These are phyloP conservation scores for Earliella scabrosa DNA, from an alignment of 1,284 basidiomycete genomes.

Conservation along the genomic window DNA sequence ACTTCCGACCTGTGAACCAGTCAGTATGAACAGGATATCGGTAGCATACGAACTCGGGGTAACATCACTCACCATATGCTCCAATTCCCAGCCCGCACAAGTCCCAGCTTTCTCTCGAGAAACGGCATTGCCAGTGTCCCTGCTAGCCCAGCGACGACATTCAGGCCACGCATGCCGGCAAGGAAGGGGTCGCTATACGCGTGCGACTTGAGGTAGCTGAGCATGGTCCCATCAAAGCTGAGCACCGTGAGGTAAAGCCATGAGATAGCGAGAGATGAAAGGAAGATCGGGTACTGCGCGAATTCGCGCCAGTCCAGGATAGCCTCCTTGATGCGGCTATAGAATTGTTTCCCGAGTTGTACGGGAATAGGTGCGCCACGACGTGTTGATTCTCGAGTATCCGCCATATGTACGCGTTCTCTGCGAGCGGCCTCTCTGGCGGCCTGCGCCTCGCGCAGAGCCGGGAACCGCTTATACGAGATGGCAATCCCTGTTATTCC, in stretches of 20 bases:
- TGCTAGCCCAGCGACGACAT: constrained; percentile 47
- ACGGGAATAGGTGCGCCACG: neutral
- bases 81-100: constrained; percentile 53
- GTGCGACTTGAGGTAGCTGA: constrained; percentile 50
- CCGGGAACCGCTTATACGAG: constrained; percentile 40
- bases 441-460: constrained; percentile 31
- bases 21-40: neutral
- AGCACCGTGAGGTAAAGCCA: constrained; percentile 50
- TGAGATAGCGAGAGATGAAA: constrained; percentile 50
- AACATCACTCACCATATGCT: constrained; percentile 48
- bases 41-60: too few relatives aligned
- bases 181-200: constrained; percentile 54
- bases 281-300: constrained; percentile 47
- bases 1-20: constrained; percentile 41
- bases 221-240: constrained; percentile 54
- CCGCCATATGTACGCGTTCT: neutral
- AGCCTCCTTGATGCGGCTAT: constrained; percentile 7
- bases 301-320: constrained; percentile 49
- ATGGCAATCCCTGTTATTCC: constrained; percentile 32
- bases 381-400: neutral
- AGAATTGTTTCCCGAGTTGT: neutral
- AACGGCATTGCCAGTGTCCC: constrained; percentile 51
- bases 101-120: constrained; percentile 45
- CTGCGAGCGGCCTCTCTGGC: constrained; percentile 8
- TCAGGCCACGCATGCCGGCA: constrained; percentile 55